These are phyloP conservation scores for Sugiyamaella americana DNA, from an alignment of 805 yeast genomes.

Conservation along the genomic window DNA sequence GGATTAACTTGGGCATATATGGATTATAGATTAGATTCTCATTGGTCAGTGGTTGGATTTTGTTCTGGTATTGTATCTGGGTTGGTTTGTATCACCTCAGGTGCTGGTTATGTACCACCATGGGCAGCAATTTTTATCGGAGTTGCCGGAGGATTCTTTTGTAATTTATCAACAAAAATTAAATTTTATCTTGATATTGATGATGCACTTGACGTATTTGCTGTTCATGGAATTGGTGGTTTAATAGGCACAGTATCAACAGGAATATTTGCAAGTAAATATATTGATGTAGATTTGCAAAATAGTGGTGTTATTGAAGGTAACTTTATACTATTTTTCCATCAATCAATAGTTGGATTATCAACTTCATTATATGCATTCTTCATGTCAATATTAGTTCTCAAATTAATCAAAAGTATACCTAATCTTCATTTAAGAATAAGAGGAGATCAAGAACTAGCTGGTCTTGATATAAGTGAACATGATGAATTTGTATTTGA, in stretches of 20 bases:
- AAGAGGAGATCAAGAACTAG: slow-evolving; percentile 76
- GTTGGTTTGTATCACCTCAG: slow-evolving; percentile 92
- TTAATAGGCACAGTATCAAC: slow-evolving; percentile 73
- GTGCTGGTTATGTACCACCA: slow-evolving; percentile 88
- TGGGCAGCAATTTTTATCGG: slow-evolving; percentile 78
- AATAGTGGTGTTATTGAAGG: slow-evolving; percentile 85
- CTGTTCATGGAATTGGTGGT: slow-evolving; percentile 90
- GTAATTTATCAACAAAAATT: slow-evolving; percentile 81
- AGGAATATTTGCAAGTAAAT: slow-evolving; percentile 84
- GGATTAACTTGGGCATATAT: slow-evolving; percentile 39
- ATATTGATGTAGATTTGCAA: slow-evolving; percentile 35
- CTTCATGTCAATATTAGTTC: slow-evolving; percentile 60
- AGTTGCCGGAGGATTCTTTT: slow-evolving; percentile 60
- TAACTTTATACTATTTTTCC: slow-evolving; percentile 75
- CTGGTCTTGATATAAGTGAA: slow-evolving; percentile 84
- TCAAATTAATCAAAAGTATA: slow-evolving; percentile 60
- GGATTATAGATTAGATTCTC: slow-evolving; percentile 55
- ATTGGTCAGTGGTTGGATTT: slow-evolving; percentile 90
- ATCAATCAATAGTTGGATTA: slow-evolving; percentile 74
- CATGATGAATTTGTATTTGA: slow-evolving; percentile 81
- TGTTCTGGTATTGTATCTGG: slow-evolving; percentile 95
- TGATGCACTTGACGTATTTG: slow-evolving; percentile 93
- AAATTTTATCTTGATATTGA: slow-evolving; percentile 70
- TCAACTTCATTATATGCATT: slow-evolving; percentile 75
- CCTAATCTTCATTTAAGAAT: slow-evolving; percentile 81